Conservation (phyloP, 768 basidiomycete species). For the Flagelloscypha sp. region DNA sequence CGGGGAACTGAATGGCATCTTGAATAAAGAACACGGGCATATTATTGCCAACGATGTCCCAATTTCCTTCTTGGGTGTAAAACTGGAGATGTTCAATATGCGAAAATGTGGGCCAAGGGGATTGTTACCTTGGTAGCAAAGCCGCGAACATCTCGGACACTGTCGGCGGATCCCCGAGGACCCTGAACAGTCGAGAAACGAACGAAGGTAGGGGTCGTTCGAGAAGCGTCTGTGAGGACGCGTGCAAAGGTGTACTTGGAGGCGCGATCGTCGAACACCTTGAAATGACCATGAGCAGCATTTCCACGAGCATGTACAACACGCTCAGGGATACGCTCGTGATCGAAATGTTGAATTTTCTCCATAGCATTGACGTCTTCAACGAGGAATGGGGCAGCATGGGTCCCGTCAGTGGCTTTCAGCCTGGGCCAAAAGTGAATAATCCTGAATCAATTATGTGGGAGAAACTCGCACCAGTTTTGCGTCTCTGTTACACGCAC, state of each 20-base stretch:
- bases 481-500: constrained; percentile 53
- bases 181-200: constrained; percentile 87
- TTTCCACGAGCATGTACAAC: constrained; percentile 66
- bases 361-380: constrained; percentile 70
- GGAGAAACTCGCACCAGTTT: constrained; percentile 39
- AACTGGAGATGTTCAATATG: too few relatives aligned
- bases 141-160: constrained; percentile 79
- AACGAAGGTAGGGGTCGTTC: constrained; percentile 69
- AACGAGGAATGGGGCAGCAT: constrained; percentile 64
- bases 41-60: constrained; percentile 83
- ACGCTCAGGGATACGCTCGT: constrained; percentile 86
- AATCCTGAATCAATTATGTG: constrained; percentile 1
- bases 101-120: too few relatives aligned
- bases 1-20: constrained; percentile 79
- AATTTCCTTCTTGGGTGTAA: constrained; percentile 79
- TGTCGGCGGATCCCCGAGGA: constrained; percentile 71
- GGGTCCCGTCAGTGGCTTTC: constrained; percentile 36
- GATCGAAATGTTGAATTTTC: constrained; percentile 76
- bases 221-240: constrained; percentile 64
- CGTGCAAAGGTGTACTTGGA: constrained; percentile 63
- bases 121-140: constrained; percentile 83
- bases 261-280: constrained; percentile 57
- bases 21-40: constrained; percentile 81
- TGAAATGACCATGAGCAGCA: constrained; percentile 80
- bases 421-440: constrained; percentile 33